These are phyloP conservation scores for Penicillium fuscoglaucum DNA, from an alignment of 2,329 filamentous ascomycete species.

Conservation along the genomic window DNA sequence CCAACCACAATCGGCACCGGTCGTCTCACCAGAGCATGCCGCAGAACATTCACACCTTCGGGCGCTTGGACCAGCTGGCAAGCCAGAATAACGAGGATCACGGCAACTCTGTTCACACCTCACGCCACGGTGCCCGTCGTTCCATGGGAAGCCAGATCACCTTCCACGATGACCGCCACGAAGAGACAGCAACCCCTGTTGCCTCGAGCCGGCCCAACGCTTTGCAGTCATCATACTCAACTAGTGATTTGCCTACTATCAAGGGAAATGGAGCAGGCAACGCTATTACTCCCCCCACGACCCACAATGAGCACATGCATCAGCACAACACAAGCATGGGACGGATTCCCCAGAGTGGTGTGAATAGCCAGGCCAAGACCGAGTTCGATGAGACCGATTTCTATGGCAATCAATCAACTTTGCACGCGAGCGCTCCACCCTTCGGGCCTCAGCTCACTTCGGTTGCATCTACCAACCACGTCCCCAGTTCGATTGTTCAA, in stretches of 20 bases:
- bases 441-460: constrained; percentile 67
- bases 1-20: constrained; percentile 67
- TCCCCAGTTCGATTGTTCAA: constrained; percentile 29
- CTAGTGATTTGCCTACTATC: constrained; percentile 82
- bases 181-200: constrained; percentile 28
- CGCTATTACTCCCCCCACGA: constrained; percentile 54
- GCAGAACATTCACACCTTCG: constrained; percentile 51
- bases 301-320: constrained; percentile 60
- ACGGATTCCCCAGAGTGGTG: constrained; percentile 68
- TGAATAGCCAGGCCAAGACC: constrained; percentile 57
- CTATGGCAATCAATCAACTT: constrained; percentile 62
- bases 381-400: constrained; percentile 50
- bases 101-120: constrained; percentile 23
- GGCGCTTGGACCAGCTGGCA: constrained; percentile 40
- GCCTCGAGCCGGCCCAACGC: constrained; percentile 44
- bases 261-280: constrained; percentile 63
- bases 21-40: constrained; percentile 62
- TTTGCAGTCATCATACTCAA: constrained; percentile 83
- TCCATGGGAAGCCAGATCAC: constrained; percentile 47
- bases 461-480: constrained; percentile 33
- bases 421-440: constrained; percentile 76
- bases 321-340: constrained; percentile 81
- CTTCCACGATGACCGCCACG: constrained; percentile 32
- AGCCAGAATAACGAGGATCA: constrained; percentile 34
- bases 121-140: constrained; percentile 45